Evolutionary conservation across 2,329 filamentous ascomycete genomes (phyloP), one percentile per base, ranked within the genome.

Genomic region (Trichophyton simii): DNA sequence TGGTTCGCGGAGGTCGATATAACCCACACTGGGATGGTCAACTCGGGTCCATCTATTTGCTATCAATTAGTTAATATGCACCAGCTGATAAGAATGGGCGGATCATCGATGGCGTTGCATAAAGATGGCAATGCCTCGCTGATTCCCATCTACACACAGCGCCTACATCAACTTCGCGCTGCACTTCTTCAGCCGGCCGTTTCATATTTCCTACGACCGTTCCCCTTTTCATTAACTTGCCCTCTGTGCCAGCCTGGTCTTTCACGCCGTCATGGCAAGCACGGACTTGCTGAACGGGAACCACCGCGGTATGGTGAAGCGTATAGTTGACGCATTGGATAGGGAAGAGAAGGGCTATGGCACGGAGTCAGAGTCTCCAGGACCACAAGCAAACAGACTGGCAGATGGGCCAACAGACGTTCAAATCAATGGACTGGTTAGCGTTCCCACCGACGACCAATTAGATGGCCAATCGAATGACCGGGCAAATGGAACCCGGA

Each of bases 281-380:
- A 15, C 6, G 31, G 13, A 28, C 22, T 25, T 25, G 22, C n/a
- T 31, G 5, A 54, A 54, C 4, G 25, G 28, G 22, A 25, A 5
- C 13, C 42, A 41, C 2, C 52, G 50, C 13, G 42, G 52, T 22
- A 15, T 34, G 13, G 46, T 60, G n/a, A 44, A 50, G 38, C 55
- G 59, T 18, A 58, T 71, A 11, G 58, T 67, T 18, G 66, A 67
- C 15, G 66, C 63, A 13, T 62, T 70, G 5, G 66, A 69, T 63
- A 67, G 67, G 36, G 66, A 71, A 48, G 68, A 71, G 38, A 65
- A 65, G 34, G 65, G 65, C n/a, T 68, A 67, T 44, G 67, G 67
- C 22, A 8, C 22, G 2, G 50, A 54, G 50, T 2, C 3, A 31
- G 50, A 54, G n/a, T n/a, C 46, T 22, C 7, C 50, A 13, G 13